Conservation (phyloP, 2,329 filamentous ascomycete species). For the Thielaviopsis populi region DNA sequence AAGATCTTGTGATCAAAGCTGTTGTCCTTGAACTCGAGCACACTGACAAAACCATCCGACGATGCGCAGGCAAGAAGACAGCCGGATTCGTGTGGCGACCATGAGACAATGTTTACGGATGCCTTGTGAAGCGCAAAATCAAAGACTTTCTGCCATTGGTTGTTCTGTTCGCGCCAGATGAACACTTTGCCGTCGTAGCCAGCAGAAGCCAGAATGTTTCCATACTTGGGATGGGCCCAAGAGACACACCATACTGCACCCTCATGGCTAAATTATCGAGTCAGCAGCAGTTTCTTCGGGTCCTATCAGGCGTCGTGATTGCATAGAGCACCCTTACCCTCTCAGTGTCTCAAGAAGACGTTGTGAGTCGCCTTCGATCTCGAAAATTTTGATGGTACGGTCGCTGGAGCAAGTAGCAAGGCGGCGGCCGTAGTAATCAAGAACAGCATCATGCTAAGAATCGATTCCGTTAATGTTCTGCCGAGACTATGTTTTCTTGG, state of each 20-base stretch:
- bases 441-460: conserved; percentile 79
- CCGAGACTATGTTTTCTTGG: background rate
- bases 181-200: conserved; percentile 97
- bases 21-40: conserved; percentile 95
- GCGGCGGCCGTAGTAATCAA: conserved; percentile 95
- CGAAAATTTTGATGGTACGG: conserved; percentile 98
- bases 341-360: conserved; percentile 83
- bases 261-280: conserved; percentile 53
- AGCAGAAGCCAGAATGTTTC: conserved; percentile 89
- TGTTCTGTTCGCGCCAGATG: conserved; percentile 85
- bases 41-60: conserved; percentile 81
- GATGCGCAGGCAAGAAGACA: conserved; percentile 90
- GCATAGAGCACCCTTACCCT: conserved; percentile 44
- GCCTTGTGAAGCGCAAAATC: conserved; percentile 90
- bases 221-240: conserved; percentile 97
- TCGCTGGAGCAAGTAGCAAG: conserved; percentile 96
- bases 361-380: conserved; percentile 87
- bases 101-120: conserved; percentile 89
- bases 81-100: conserved; percentile 93
- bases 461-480: conserved; percentile 15
- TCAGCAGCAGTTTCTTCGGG: background rate
- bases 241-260: conserved; percentile 95
- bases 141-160: conserved; percentile 72
- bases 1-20: conserved; percentile 82
- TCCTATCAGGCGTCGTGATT: background rate